phyloP scores from a whole-genome alignment of 2,329 filamentous ascomycete genomes.

The Salinomyces thailandicus region DNA sequence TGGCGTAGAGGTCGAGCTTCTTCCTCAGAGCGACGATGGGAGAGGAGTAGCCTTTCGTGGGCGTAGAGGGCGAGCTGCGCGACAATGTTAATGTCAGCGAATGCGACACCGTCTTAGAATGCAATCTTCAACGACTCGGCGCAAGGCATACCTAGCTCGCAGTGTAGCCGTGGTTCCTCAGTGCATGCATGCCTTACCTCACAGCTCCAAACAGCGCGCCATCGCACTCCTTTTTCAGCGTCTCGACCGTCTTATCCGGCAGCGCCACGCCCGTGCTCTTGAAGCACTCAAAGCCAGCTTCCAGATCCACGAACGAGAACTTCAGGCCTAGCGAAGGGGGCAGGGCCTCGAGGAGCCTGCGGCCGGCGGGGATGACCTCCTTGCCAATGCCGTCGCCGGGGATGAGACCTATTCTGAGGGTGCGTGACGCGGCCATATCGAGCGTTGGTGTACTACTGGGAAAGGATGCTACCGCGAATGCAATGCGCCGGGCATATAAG shows the following conservation, averaged over 20 bases:
- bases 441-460: no score
- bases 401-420: constrained; percentile 80
- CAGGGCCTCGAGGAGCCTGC: constrained; percentile 83
- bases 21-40: constrained; percentile 96
- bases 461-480: no score
- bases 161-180: no score
- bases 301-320: constrained; percentile 87
- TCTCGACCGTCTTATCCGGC: constrained; percentile 80
- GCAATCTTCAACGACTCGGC: neutral
- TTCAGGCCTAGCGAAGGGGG: constrained; percentile 82
- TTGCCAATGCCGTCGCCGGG: constrained; percentile 96
- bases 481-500: no score
- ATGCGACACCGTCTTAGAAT: no score
- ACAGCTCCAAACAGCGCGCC: constrained; percentile 95
- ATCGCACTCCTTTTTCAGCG: constrained; percentile 84
- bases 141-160: neutral
- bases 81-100: no score
- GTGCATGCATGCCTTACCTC: constrained; percentile 27
- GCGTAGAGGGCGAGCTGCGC: constrained; percentile 65
- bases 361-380: constrained; percentile 92
- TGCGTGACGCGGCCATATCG: constrained; percentile 49
- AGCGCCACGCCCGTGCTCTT: constrained; percentile 79
- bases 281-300: constrained; percentile 90
- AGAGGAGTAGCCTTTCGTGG: constrained; percentile 89
- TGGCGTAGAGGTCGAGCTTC: constrained; percentile 88